Percentiles rank a stretch among this genome's conserved stretches.
These are phyloP conservation scores for Acer negundo DNA, from an alignment of 345 rosid genomes.

Conservation along the genomic window DNA sequence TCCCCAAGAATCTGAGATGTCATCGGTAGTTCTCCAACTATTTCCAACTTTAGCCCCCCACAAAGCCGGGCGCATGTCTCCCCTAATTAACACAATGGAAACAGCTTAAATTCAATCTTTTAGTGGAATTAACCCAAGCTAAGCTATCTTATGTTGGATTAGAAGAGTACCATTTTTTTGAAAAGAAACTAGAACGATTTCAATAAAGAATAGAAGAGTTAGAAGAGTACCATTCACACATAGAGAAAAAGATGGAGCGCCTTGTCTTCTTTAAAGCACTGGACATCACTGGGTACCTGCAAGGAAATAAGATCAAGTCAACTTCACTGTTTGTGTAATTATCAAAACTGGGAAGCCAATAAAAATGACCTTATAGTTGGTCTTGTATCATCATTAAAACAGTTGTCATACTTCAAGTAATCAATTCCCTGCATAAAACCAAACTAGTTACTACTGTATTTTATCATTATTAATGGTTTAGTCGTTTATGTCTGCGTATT, in stretches of 20 bases:
- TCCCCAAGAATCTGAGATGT: constrained; percentile 27
- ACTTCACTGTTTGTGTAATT: too few species aligned
- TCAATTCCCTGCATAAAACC: constrained; percentile 38
- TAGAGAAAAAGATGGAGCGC: constrained; percentile 42
- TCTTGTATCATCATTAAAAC: constrained; percentile 29
- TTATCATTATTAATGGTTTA: not conserved
- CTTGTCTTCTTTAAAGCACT: constrained; percentile 35
- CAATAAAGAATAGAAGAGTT: not conserved
- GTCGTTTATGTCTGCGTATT: not conserved
- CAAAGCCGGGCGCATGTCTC: constrained; percentile 22
- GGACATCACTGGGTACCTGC: constrained; percentile 32
- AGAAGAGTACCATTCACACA: constrained; percentile 43
- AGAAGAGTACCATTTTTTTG: too few species aligned
- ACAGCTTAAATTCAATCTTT: not conserved
- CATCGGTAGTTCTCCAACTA: constrained; percentile 32
- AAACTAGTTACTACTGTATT: not conserved
- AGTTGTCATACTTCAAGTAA: constrained; percentile 45
- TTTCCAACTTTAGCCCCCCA: constrained; percentile 28
- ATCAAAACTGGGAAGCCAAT: too few species aligned
- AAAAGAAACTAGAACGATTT: too few species aligned
- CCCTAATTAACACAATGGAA: constrained; percentile 17
- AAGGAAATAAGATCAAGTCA: too few species aligned
- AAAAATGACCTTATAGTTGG: constrained; percentile 30
- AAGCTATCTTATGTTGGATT: not conserved
- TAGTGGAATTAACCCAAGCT: not conserved